Conservation (phyloP, 73 alveolate species). For the Paramecium tetraurelia region DNA sequence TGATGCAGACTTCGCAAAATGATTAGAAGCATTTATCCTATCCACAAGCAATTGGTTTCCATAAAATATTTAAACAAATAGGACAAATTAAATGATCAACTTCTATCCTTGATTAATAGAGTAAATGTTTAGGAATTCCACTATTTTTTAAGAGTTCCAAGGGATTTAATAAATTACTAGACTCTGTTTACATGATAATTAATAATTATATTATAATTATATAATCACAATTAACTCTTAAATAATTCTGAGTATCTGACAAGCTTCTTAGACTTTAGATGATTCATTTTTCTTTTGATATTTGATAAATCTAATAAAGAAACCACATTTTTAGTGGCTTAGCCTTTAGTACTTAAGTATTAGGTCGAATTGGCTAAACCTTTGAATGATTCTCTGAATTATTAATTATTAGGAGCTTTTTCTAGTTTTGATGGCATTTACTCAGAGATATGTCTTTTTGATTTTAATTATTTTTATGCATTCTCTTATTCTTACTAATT, state of each 20-base stretch:
- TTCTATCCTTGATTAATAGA: neutral
- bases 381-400: neutral
- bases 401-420: neutral
- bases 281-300: constrained; percentile 10
- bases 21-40: constrained; percentile 43
- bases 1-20: constrained; percentile 29
- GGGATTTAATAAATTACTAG: neutral
- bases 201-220: neutral
- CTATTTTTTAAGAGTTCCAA: neutral
- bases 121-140: constrained; percentile 9
- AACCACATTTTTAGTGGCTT: neutral
- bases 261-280: neutral
- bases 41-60: constrained; percentile 50
- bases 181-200: neutral
- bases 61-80: constrained; percentile 25
- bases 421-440: neutral
- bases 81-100: constrained; percentile 45
- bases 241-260: constrained; percentile 9
- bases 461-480: neutral
- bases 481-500: neutral
- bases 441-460: neutral
- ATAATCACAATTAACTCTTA: neutral
- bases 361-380: neutral
- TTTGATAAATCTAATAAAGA: constrained; percentile 16
- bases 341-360: constrained; percentile 2